Conservation (phyloP, 441 rosid species). For the Syzygium syzygioides region DNA sequence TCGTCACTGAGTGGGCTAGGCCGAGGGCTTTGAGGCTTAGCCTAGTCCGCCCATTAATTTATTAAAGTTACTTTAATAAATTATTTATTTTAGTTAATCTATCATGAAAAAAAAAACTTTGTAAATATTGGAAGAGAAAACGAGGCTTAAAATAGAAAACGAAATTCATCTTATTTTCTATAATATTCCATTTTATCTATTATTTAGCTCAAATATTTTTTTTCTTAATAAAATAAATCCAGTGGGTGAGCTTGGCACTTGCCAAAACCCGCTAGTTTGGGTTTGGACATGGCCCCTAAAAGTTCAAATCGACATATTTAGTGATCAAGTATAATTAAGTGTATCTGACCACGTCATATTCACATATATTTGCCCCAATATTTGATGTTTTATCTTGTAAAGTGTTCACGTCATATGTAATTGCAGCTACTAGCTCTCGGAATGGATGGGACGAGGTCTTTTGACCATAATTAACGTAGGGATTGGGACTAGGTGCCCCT, state of each 20-base stretch:
- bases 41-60: neutral
- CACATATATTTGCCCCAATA: neutral
- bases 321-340: neutral
- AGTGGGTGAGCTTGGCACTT: neutral
- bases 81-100: neutral
- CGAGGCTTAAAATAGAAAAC: neutral
- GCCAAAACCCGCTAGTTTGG: neutral
- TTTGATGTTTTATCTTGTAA: neutral
- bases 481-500: no score
- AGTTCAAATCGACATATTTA: neutral
- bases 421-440: neutral
- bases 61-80: neutral
- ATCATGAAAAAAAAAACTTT: neutral
- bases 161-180: neutral
- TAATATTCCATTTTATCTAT: neutral
- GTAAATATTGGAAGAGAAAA: neutral
- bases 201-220: neutral
- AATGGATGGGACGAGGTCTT: neutral
- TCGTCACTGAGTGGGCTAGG: neutral
- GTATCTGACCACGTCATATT: neutral
- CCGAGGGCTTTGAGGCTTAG: neutral
- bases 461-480: no score
- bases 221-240: fast-evolving
- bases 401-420: no score
- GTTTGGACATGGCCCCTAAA: neutral